phyloP scores from a whole-genome alignment of 2,329 filamentous ascomycete species.

The Colletotrichum karsti region DNA sequence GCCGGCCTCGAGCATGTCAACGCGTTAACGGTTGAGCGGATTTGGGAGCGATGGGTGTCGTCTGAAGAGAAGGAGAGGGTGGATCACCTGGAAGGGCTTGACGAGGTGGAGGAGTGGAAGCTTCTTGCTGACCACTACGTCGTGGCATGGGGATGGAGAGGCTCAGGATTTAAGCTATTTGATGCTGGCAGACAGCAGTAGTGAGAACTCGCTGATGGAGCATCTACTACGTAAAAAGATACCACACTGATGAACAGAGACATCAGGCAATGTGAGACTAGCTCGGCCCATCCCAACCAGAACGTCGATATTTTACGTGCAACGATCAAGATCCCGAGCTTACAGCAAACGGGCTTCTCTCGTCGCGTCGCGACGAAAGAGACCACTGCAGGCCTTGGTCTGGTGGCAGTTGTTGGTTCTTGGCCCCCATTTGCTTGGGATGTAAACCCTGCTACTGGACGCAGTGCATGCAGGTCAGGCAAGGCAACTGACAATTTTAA shows the following conservation, averaged over 20 bases:
- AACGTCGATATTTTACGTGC: too few relatives aligned
- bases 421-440: too few relatives aligned
- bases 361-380: too few relatives aligned
- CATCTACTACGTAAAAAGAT: background rate
- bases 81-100: constrained; percentile 82
- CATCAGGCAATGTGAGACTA: too few relatives aligned
- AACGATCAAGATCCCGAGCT: too few relatives aligned
- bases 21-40: constrained; percentile 57
- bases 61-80: constrained; percentile 80
- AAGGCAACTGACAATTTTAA: too few relatives aligned
- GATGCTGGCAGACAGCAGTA: background rate
- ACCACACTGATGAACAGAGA: background rate
- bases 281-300: too few relatives aligned
- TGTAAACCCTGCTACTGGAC: too few relatives aligned
- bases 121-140: constrained; percentile 89
- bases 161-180: constrained; percentile 45
- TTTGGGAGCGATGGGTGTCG: constrained; percentile 81
- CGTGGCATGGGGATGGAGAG: constrained; percentile 86
- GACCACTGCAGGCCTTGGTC: too few relatives aligned
- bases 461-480: too few relatives aligned
- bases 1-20: constrained; percentile 68
- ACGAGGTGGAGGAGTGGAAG: constrained; percentile 95
- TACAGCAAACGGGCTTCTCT: too few relatives aligned
- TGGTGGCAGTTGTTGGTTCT: too few relatives aligned
- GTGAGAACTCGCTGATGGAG: background rate